Conservation (phyloP, 2,329 filamentous ascomycete species). For the Xylaria arbuscula region DNA sequence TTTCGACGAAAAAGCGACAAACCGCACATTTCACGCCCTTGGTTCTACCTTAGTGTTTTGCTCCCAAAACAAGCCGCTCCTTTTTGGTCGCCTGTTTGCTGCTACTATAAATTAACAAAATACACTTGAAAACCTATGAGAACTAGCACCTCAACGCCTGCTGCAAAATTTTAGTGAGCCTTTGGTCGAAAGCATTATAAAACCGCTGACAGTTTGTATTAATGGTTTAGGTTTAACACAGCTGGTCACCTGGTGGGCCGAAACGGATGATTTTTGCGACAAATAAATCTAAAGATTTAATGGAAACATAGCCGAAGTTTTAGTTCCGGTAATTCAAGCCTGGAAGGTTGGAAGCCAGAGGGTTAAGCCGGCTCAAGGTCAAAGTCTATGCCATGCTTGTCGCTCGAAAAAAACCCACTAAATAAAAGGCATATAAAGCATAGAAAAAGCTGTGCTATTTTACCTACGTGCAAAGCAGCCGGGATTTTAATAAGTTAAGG, state of each 20-base stretch:
- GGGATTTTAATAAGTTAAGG: no score
- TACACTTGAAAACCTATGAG: background rate
- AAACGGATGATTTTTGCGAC: background rate
- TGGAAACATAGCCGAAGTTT: conserved; percentile 1
- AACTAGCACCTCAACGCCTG: conserved; percentile 3
- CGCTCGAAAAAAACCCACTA: no score
- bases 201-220: conserved; percentile 13
- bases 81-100: background rate
- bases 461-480: no score
- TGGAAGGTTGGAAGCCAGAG: background rate
- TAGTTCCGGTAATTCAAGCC: conserved; percentile 6
- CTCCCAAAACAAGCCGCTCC: background rate
- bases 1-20: conserved; percentile 5
- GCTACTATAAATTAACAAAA: conserved; percentile 9
- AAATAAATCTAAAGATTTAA: conserved; percentile 8
- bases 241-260: background rate
- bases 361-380: no score
- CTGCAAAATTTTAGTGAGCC: background rate
- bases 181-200: conserved; percentile 6
- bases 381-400: no score
- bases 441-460: no score
- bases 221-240: background rate
- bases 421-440: no score
- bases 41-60: background rate
- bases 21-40: background rate